Conservation (phyloP, 176 grass and related monocot species). For the Olyra latifolia region DNA sequence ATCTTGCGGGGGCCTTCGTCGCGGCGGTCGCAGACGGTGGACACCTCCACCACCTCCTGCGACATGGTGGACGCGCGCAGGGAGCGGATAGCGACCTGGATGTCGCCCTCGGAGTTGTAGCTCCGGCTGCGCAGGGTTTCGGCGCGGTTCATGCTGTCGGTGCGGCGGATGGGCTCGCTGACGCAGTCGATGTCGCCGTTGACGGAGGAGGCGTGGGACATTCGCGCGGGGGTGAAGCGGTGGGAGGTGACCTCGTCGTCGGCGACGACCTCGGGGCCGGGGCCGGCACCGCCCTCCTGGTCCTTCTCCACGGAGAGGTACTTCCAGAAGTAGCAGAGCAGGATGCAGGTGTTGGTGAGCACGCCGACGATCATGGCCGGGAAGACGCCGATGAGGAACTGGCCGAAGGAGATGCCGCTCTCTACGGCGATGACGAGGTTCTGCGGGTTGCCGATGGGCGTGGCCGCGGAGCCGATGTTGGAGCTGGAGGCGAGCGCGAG, state of each 20-base stretch:
- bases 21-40: constrained; percentile 44
- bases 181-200: constrained; percentile 42
- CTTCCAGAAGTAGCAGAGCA: constrained; percentile 80
- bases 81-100: constrained; percentile 51
- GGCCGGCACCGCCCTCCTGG: constrained; percentile 17
- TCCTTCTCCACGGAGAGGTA: constrained; percentile 56
- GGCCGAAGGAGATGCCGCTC: constrained; percentile 77
- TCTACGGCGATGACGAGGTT: constrained; percentile 91
- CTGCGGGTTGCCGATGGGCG: constrained; percentile 97
- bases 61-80: constrained; percentile 47
- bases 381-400: constrained; percentile 71
- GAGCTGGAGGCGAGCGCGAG: constrained; percentile 87
- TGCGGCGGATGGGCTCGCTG: constrained; percentile 39
- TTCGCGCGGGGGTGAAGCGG: constrained; percentile 76
- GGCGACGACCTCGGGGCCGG: constrained; percentile 42
- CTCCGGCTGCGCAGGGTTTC: constrained; percentile 52
- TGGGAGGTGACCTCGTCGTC: constrained; percentile 81
- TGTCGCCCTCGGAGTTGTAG: constrained; percentile 73
- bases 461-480: constrained; percentile 83
- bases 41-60: constrained; percentile 56
- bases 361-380: constrained; percentile 84
- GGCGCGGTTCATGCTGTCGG: constrained; percentile 37
- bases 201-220: constrained; percentile 66
- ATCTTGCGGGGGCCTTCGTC: constrained; percentile 50
- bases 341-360: constrained; percentile 57